A percentile compares a stretch with the other conserved stretches of the same genome.
Conservation (phyloP, 2,329 filamentous ascomycete genomes). For the Mariannaea sp. region DNA sequence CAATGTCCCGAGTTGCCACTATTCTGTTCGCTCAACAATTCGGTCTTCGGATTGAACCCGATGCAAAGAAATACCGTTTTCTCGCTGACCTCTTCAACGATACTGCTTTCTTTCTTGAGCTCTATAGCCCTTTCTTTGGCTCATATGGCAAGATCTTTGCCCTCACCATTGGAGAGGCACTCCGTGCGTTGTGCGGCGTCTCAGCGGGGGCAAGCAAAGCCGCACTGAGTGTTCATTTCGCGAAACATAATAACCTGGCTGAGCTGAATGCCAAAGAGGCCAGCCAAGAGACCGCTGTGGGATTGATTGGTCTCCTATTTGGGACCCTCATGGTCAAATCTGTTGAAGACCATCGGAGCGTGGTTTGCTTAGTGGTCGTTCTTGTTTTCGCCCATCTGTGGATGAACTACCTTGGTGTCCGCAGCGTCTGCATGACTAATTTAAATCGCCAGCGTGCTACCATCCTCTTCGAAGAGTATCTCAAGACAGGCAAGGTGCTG, state of each 20-base stretch:
- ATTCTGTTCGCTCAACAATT: constrained; percentile 85
- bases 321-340: constrained; percentile 81
- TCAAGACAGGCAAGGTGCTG: constrained; percentile 57
- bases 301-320: constrained; percentile 81
- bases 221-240: constrained; percentile 90
- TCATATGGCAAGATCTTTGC: constrained; percentile 54
- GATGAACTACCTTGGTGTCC: constrained; percentile 86
- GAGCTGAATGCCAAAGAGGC: constrained; percentile 96
- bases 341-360: constrained; percentile 71
- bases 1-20: constrained; percentile 79
- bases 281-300: constrained; percentile 93
- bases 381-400: constrained; percentile 78
- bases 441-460: constrained; percentile 87
- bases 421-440: constrained; percentile 79
- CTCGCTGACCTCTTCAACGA: constrained; percentile 91
- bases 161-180: constrained; percentile 55
- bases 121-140: constrained; percentile 75
- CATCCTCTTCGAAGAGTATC: constrained; percentile 69
- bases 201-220: constrained; percentile 90
- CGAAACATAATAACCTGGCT: constrained; percentile 81
- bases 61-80: constrained; percentile 88
- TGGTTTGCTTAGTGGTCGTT: constrained; percentile 73
- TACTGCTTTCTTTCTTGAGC: constrained; percentile 81
- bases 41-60: constrained; percentile 82
- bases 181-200: constrained; percentile 78